phyloP scores from a whole-genome alignment of 2,329 filamentous ascomycete genomes.

The Aureobasidium sp. region DNA sequence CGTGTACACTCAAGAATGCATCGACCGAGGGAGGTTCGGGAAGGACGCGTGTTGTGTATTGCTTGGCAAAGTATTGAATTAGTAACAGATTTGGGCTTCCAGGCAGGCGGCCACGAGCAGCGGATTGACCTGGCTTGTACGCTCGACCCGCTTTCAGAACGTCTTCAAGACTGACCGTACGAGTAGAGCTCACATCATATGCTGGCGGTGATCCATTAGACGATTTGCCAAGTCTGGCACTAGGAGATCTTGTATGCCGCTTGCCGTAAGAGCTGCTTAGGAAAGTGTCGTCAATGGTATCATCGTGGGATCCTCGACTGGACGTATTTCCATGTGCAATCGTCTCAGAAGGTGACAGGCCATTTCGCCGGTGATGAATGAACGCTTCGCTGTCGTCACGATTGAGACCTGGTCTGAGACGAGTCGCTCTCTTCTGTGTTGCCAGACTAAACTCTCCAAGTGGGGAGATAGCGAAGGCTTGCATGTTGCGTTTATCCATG shows the following conservation, averaged over 20 bases:
- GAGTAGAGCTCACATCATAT: slow-evolving; percentile 34
- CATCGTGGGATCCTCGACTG: slow-evolving; percentile 39
- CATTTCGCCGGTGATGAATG: slow-evolving; percentile 1
- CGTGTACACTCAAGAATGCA: slow-evolving; percentile 27
- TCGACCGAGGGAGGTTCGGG: slow-evolving; percentile 31
- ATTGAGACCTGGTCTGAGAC: slow-evolving; percentile 3
- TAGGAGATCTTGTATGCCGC: slow-evolving; percentile 28
- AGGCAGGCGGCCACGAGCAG: slow-evolving; percentile 40
- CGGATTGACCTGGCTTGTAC: slow-evolving; percentile 36
- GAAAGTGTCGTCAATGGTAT: slow-evolving; percentile 48
- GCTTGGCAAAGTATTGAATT: slow-evolving; percentile 35
- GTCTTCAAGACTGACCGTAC: slow-evolving; percentile 44
- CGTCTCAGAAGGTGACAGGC: background rate
- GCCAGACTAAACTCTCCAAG: slow-evolving; percentile 49
- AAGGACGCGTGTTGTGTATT: slow-evolving; percentile 33
- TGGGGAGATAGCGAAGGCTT: slow-evolving; percentile 49
- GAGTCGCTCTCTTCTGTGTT: slow-evolving; percentile 39
- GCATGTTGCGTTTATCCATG: slow-evolving; percentile 49
- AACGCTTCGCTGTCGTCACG: slow-evolving; percentile 6
- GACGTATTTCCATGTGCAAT: background rate
- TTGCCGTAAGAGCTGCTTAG: slow-evolving; percentile 39
- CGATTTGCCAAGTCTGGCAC: slow-evolving; percentile 43
- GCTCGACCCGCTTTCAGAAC: slow-evolving; percentile 36
- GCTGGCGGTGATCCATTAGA: slow-evolving; percentile 46
- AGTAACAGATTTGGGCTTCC: slow-evolving; percentile 31